Base-by-base conservation (phyloP, 768 basidiomycete species). In the Rhodocollybia butyracea region DNA sequence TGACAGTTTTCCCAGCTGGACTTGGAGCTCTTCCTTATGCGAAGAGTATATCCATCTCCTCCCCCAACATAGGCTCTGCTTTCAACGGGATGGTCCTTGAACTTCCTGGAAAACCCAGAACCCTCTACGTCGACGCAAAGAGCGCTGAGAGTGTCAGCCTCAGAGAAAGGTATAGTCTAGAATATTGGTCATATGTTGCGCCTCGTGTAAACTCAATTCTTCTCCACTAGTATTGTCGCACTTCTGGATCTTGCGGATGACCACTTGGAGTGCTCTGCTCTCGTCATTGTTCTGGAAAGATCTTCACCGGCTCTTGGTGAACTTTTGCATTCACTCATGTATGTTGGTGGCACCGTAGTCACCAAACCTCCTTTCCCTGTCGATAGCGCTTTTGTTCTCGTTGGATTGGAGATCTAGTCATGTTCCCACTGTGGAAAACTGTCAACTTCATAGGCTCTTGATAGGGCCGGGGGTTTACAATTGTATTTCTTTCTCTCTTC, bases 241-340 rank as follows among this genome's bases (percentile, higher is more conserved):
- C 78, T 95, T 40, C 76, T 95, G 63, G 93, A 95, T 65, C 77
- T 94, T 30, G 92, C 93, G 52, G 90, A 91, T 69, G 93, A 94
- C 70, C 84, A 80, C 55, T 77, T 95, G 40, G 79, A 79, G 62
- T 93, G 91, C 69, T 80, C 81, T 39, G 84, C 87, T 17, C 79
- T 95, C 40, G 80, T 94, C 57, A 91, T 95, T 60, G 87, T 80
- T 34, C 75, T 95, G 54, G 89, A 91, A 68, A 82, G 87, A 61
- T 77, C 84, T 0, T 88, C 85, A 39, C 80, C 83, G 17, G 81
- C 79, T 53, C 77, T 94, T 53, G 81, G 86, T 61, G 82, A 84
- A 63, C 75, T 94, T 55, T 75, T 95, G 34, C 94, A 95, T 66
- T 88, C 93, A 47, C 78, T 95, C 59, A 91, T 95, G 89, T 95